Conservation (phyloP, 2,329 filamentous ascomycete species). For the Xylariomycetidae sp. region DNA sequence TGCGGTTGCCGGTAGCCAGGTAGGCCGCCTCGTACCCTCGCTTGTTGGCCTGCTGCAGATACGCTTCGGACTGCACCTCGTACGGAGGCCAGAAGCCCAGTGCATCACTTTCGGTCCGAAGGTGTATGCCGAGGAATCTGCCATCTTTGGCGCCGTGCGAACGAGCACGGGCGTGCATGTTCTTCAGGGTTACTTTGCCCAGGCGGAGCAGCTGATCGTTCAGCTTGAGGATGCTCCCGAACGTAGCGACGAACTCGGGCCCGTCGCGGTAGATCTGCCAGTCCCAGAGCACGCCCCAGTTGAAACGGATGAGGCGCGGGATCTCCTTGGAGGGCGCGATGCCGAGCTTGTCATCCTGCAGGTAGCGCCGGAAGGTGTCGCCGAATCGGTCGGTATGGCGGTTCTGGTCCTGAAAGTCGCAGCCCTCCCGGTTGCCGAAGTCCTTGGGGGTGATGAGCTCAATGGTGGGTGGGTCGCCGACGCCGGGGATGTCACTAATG, state of each 20-base stretch:
- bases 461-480: conserved; percentile 25
- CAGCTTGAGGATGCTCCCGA: conserved; percentile 35
- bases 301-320: conserved; percentile 35
- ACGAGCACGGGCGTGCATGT: conserved; percentile 28
- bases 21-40: conserved; percentile 33
- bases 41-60: conserved; percentile 28
- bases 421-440: conserved; percentile 33
- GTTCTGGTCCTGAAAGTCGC: conserved; percentile 34
- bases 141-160: conserved; percentile 15
- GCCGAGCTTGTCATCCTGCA: conserved; percentile 23
- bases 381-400: conserved; percentile 34
- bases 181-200: conserved; percentile 28
- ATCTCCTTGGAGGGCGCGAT: conserved; percentile 18
- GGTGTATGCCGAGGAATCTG: conserved; percentile 35
- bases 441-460: conserved; percentile 35
- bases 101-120: conserved; percentile 42
- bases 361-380: conserved; percentile 26
- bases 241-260: conserved; percentile 39
- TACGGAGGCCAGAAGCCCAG: conserved; percentile 40
- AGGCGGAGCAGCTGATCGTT: conserved; percentile 36
- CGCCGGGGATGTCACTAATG: conserved; percentile 31
- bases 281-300: conserved; percentile 40
- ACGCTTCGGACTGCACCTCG: conserved; percentile 33
- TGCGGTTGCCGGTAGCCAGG: conserved; percentile 39
- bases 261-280: conserved; percentile 41